Percentiles rank a stretch among this genome's conserved stretches.
Conservation (phyloP, 2,329 filamentous ascomycete species). For the Clonostachys solani region DNA sequence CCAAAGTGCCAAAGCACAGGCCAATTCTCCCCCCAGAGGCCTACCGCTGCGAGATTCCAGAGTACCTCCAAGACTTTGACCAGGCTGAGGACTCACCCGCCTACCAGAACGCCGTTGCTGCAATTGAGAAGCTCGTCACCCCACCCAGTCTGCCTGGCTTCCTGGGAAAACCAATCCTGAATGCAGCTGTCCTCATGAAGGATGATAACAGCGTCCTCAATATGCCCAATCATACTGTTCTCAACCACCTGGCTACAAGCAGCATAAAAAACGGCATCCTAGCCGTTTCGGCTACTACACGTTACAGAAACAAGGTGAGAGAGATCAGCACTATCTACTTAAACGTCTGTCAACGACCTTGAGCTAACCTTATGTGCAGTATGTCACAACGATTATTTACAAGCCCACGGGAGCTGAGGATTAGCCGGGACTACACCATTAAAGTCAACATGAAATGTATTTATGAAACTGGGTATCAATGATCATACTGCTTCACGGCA, state of each 20-base stretch:
- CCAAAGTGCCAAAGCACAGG: constrained; percentile 41
- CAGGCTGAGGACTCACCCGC: constrained; percentile 72
- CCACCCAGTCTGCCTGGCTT: constrained; percentile 88
- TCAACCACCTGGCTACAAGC: constrained; percentile 95
- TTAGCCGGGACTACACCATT: constrained; percentile 5
- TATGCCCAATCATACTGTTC: constrained; percentile 93
- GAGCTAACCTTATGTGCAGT: constrained; percentile 45
- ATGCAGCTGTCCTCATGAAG: constrained; percentile 87
- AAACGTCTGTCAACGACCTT: not conserved
- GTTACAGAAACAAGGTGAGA: constrained; percentile 88
- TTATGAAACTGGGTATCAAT: too few species aligned
- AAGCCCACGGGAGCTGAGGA: constrained; percentile 72
- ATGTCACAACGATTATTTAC: constrained; percentile 96
- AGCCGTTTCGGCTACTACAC: constrained; percentile 93
- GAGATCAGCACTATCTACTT: constrained; percentile 7
- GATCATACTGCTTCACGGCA: too few species aligned
- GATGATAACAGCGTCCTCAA: constrained; percentile 97
- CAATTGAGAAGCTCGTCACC: constrained; percentile 74
- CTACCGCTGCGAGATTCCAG: constrained; percentile 74
- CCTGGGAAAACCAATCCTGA: constrained; percentile 89
- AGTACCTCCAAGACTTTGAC: constrained; percentile 83
- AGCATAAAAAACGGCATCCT: constrained; percentile 97
- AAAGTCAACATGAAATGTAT: not conserved
- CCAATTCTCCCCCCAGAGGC: constrained; percentile 48
- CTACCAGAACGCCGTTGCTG: constrained; percentile 70